Evolutionary conservation across 1,284 basidiomycete genomes (phyloP), one percentile per base, ranked within the genome.

Genomic region (Microbotryomycetes sp.): DNA sequence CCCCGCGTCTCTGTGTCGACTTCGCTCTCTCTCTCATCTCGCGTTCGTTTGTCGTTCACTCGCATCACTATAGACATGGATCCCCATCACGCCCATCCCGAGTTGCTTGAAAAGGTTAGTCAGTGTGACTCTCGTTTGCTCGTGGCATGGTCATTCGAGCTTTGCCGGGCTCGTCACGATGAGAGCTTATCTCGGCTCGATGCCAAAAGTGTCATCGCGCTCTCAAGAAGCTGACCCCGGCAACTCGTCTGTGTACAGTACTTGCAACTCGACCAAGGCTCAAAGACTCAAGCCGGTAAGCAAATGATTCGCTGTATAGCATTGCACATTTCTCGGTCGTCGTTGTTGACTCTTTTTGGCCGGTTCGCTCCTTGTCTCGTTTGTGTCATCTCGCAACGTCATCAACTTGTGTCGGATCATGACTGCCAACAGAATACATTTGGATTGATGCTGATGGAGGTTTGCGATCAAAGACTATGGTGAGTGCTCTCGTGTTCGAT

Each of bases 381-480:
- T 25, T 56, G 25, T 26, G 16, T 25, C 32, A 15, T 42, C 22
- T 29, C 49, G 2, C 29, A 52, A 25, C 25, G 70, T 58, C 68
- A 61, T 64, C 63, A 56, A 58, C 47, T 62, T 69, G 54, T 31
- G 58, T 57, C 36, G 19, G 77, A 92, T 89, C 7, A 15, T 3
- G 29, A 23, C 19, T 32, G n/a, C 16, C 2, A 25, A 2, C 28
- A 54, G 22, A 58, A 30, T 67, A 94, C 78, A 87, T 94, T 79
- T 96, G 92, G 92, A 86, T 94, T 75, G 92, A 96, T 76, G 91
- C 91, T 70, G 88, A 93, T 76, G 82, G 83, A 69, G 92, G 89
- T 70, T 83, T 96, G 69, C 89, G 92, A 76, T 92, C 86, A 72
- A 97, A 97, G 82, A 96, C 92, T 68, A 94, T 87, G 49, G 74